Evolutionary conservation across 805 yeast genomes (phyloP), one percentile per base, ranked within the genome.

Genomic region (Teunomyces cretensis): DNA sequence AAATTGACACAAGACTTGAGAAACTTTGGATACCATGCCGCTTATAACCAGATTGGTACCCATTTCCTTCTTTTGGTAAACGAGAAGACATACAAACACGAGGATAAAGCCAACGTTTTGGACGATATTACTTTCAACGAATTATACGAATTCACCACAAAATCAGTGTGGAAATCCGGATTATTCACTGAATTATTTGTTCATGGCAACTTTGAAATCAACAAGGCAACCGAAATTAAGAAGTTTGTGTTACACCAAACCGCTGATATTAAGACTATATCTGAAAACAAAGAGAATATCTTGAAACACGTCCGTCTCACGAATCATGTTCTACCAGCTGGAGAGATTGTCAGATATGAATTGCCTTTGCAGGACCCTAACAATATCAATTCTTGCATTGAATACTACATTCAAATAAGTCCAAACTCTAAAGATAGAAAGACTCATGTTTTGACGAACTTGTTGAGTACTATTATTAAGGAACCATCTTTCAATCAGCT

Each of bases 401-500:
- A 88, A 54, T 81, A 88, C 56, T 81, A 79, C 49, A 70, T 84
- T 38, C 96, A 89, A 63, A 62, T 88, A 30, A 89, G 86, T 11
- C 53, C 58, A 3, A 46, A 52, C n/a, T 39, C 51, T 6, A 28
- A 45, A 3, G 55, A 62, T 47, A 48, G 45, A 6, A 72, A 49
- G 44, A 69, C 45, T 54, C 72, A 48, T 72, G 86, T 64, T 43
- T 58, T 78, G 44, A 74, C 86, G 9, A 88, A 84, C 41, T 66
- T 92, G 42, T 65, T 88, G 39, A 79, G 86, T 0, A 92, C 87
- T 49, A 76, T 90, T 50, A 70, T 86, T 41, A 81, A 79, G 53
- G 97, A 92, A 61, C 97, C 97, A 4, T 86, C 92, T 46, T 94
- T 92, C 66, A 84, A 88, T 58, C 86, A 86, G 50, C 75, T 92